These are phyloP conservation scores for Pachyrhizus erosus DNA, from an alignment of 306 rosid genomes.

Conservation along the genomic window DNA sequence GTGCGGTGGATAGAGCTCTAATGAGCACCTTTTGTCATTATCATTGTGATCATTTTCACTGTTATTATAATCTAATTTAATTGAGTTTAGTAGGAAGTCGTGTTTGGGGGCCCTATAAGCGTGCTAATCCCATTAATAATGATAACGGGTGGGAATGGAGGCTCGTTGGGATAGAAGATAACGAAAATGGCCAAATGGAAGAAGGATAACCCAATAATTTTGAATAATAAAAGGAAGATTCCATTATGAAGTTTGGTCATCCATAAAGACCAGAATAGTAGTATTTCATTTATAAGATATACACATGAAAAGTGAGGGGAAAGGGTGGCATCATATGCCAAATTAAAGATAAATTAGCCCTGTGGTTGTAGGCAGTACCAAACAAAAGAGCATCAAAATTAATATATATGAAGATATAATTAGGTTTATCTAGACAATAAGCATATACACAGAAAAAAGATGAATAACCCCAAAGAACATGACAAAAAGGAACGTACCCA, in stretches of 20 bases:
- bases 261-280: conserved; percentile 39
- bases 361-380: conserved; percentile 35
- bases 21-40: conserved; percentile 11
- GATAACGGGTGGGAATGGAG: conserved; percentile 21
- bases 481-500: conserved; percentile 48
- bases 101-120: conserved; percentile 36
- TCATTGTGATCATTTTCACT: conserved; percentile 34
- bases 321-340: conserved; percentile 27
- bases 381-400: conserved; percentile 34
- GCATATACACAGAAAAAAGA: conserved; percentile 17
- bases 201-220: conserved; percentile 42
- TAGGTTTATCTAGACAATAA: conserved; percentile 39
- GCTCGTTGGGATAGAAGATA: conserved; percentile 26
- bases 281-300: background rate
- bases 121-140: conserved; percentile 42
- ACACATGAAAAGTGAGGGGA: background rate
- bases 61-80: conserved; percentile 25
- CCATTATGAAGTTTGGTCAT: conserved; percentile 54
- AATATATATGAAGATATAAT: background rate
- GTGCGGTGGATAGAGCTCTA: background rate
- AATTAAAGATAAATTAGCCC: conserved; percentile 36
- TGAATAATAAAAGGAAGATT: conserved; percentile 51
- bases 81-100: conserved; percentile 45
- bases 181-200: conserved; percentile 33
- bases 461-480: conserved; percentile 36